Base-by-base conservation (phyloP, 140 eudicot species). In the Bidens hawaiensis region DNA sequence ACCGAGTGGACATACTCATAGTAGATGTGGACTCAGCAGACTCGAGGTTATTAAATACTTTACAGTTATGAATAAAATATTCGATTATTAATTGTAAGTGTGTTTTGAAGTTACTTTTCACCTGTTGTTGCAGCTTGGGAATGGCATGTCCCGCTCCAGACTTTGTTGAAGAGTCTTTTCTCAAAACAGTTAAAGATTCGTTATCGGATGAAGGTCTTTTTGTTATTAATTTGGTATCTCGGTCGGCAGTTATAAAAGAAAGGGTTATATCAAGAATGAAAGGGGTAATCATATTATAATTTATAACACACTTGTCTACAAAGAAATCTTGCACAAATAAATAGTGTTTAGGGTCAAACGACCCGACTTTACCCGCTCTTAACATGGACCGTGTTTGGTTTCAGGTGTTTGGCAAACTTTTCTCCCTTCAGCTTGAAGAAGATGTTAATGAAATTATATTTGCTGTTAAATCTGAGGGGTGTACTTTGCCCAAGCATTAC, bases 1-100 rank as follows among this genome's bases (percentile, higher is more conserved):
- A 49, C 15, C 75, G 75, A 72, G 15, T 93, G 25, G 95, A 79
- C 73, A 65, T 93, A 55, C 86, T 93, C 57, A 76, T 93, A 41
- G 82, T 93, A 70, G 99, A 93, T 70, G 99, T 93, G 30, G 96
- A 93, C 59, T 88, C 99, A 22, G 80, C 95, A 36, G 95, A 93
- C 65, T 71, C 84, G 0, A 93, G 96, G 99, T 88, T 62, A 59
- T 43, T 1, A 36, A 34, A 6, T 21, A 41, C 38, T 21, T 27
- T 38, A 38, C 51, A 38, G 2, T 18, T 19, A 21, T 60, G 33
- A 7, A 18, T 10, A 19, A 3, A 30, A 33, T 17, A 6, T 4
- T 4, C 4, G 6, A 1, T 41, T 23, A 55, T 36, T 7, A 36
- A 7, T 36, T 27, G 25, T 27, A 21, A 42, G 57, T 18, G 26